Conservation (phyloP, 805 yeast genomes). For the Candida ulmi region DNA sequence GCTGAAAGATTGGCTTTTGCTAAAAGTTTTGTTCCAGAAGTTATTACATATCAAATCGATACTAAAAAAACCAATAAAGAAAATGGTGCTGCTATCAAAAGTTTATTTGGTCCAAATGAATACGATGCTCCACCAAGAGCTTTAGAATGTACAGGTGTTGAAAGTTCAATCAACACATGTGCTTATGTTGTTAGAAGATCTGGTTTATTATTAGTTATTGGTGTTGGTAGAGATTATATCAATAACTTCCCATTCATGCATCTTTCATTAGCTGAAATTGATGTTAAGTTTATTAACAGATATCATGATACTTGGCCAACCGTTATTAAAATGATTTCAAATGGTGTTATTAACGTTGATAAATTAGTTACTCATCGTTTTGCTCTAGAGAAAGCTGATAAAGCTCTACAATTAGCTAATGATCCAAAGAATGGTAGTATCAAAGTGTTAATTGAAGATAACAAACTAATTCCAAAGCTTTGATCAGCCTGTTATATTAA, state of each 20-base stretch:
- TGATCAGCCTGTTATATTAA: no score
- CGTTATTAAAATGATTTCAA: constrained; percentile 42
- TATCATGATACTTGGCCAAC: constrained; percentile 55
- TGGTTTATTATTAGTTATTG: constrained; percentile 42
- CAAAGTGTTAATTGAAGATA: constrained; percentile 42
- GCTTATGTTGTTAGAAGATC: constrained; percentile 42
- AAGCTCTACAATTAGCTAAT: constrained; percentile 31
- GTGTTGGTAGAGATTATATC: constrained; percentile 43
- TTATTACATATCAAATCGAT: constrained; percentile 38
- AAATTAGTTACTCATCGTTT: constrained; percentile 45
- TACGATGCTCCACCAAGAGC: constrained; percentile 36
- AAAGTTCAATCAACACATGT: constrained; percentile 39
- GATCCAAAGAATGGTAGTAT: constrained; percentile 40
- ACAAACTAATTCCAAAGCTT: constrained; percentile 9
- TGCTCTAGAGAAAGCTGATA: constrained; percentile 38
- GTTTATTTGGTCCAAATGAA: constrained; percentile 31
- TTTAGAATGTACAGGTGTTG: constrained; percentile 53
- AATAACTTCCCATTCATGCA: constrained; percentile 52
- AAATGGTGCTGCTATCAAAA: constrained; percentile 33
- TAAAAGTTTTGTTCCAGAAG: constrained; percentile 38
- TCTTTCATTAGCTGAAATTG: constrained; percentile 45
- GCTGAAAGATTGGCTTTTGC: constrained; percentile 42
- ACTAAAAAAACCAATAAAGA: constrained; percentile 26
- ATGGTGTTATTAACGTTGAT: constrained; percentile 38
- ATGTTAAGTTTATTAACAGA: constrained; percentile 45